Conservation (phyloP, 805 yeast genomes). For the Saturnispora silvae region DNA sequence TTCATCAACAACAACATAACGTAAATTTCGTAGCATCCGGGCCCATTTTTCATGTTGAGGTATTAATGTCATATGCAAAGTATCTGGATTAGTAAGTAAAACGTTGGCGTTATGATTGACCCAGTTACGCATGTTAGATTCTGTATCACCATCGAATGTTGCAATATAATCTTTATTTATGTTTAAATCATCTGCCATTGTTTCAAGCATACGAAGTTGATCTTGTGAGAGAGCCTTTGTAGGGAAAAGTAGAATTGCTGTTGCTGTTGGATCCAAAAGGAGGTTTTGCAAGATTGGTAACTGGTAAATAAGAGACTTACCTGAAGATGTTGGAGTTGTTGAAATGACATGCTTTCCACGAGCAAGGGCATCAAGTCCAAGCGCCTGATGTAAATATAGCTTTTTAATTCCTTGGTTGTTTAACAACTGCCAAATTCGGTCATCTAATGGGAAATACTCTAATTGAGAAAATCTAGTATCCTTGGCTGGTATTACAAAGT, state of each 20-base stretch:
- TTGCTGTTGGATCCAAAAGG: constrained; percentile 33
- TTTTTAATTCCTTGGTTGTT: constrained; percentile 34
- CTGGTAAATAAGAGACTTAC: constrained; percentile 89
- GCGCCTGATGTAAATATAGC: constrained; percentile 74
- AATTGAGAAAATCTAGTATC: constrained; percentile 36
- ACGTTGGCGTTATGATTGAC: constrained; percentile 62
- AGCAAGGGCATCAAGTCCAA: constrained; percentile 52
- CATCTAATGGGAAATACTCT: constrained; percentile 38
- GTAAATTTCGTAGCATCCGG: constrained; percentile 52
- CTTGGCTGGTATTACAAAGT: constrained; percentile 33
- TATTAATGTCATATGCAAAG: constrained; percentile 73
- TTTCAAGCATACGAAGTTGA: constrained; percentile 72
- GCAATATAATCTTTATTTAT: constrained; percentile 7
- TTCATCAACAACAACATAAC: constrained; percentile 72
- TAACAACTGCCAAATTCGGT: constrained; percentile 35
- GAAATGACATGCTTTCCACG: constrained; percentile 64
- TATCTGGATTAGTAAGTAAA: constrained; percentile 91
- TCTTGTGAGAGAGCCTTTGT: constrained; percentile 97
- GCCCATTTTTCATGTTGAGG: constrained; percentile 74
- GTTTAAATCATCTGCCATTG: constrained; percentile 9
- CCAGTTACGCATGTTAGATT: constrained; percentile 36
- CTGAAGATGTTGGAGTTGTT: constrained; percentile 94
- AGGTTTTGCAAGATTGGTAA: constrained; percentile 58
- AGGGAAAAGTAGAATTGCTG: constrained; percentile 86
- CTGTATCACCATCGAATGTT: constrained; percentile 94